Evolutionary conservation across 345 rosid species (phyloP).

Genomic region (Erysimum cheiranthoides): DNA sequence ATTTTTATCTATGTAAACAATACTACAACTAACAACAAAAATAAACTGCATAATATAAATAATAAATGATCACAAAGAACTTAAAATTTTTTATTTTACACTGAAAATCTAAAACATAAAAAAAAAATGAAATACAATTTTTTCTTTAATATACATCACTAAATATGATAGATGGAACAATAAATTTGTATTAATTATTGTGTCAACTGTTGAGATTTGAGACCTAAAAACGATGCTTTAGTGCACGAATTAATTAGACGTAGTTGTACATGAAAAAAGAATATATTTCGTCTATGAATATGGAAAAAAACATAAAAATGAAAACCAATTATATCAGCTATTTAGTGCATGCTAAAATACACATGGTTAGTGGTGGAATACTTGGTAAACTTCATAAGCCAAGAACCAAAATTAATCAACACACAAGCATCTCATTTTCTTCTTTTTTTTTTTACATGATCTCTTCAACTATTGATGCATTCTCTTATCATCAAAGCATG

Average conservation of each 20-base stretch:
- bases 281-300: not conserved
- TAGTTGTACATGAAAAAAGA: not conserved
- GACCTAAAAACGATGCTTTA: not conserved
- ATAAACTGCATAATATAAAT: too few relatives aligned
- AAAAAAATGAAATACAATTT: too few relatives aligned
- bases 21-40: too few relatives aligned
- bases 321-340: not conserved
- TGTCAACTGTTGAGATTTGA: not conserved
- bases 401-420: constrained; percentile 6
- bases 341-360: not conserved
- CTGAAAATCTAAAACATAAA: too few relatives aligned
- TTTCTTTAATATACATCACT: not conserved
- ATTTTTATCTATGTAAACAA: too few relatives aligned
- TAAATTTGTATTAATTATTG: not conserved
- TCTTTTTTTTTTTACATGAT: constrained; percentile 20
- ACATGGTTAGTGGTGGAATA: not conserved
- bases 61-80: too few relatives aligned
- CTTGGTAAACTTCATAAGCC: not conserved
- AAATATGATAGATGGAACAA: not conserved
- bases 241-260: not conserved
- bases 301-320: not conserved
- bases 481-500: constrained; percentile 28
- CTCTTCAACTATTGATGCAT: constrained; percentile 29
- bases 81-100: too few relatives aligned
- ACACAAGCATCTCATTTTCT: constrained; percentile 32